Evolutionary conservation across 805 yeast species (phyloP).

Genomic region (Saccharomycopsis capsularis): DNA sequence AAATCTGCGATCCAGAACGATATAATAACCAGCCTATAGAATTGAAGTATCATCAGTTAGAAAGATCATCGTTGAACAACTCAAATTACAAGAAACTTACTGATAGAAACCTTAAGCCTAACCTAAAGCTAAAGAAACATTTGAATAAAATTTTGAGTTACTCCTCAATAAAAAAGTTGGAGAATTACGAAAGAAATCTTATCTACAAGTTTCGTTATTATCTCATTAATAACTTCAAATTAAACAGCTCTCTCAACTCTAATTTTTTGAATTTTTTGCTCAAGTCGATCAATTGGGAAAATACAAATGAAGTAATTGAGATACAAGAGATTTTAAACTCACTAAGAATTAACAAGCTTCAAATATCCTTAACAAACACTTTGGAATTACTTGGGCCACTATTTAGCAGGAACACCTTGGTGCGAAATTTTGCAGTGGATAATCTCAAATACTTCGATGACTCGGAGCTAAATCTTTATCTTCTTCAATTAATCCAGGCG

Average conservation of each 20-base stretch:
- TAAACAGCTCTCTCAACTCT: conserved; percentile 27
- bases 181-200: conserved; percentile 76
- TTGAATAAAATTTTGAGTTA: conserved; percentile 59
- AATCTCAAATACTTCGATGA: conserved; percentile 72
- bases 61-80: conserved; percentile 73
- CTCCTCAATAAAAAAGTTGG: conserved; percentile 77
- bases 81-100: conserved; percentile 28
- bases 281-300: conserved; percentile 84
- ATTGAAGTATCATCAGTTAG: conserved; percentile 73
- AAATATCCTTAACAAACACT: conserved; percentile 42
- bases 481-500: conserved; percentile 88
- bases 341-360: conserved; percentile 74
- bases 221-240: conserved; percentile 44
- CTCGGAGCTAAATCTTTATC: conserved; percentile 69
- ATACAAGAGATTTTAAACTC: conserved; percentile 64
- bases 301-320: conserved; percentile 71
- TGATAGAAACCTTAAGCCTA: conserved; percentile 84
- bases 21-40: conserved; percentile 76
- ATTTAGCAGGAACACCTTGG: conserved; percentile 56
- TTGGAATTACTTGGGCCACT: conserved; percentile 77
- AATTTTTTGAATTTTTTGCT: conserved; percentile 72
- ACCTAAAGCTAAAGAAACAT: conserved; percentile 72
- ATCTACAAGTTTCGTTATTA: conserved; percentile 90
- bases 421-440: conserved; percentile 83
- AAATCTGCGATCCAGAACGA: conserved; percentile 66